Percentiles rank a stretch among this genome's conserved stretches.
Evolutionary conservation across 2,329 filamentous ascomycete species (phyloP).

Genomic region (Mycosphaerella sp.): DNA sequence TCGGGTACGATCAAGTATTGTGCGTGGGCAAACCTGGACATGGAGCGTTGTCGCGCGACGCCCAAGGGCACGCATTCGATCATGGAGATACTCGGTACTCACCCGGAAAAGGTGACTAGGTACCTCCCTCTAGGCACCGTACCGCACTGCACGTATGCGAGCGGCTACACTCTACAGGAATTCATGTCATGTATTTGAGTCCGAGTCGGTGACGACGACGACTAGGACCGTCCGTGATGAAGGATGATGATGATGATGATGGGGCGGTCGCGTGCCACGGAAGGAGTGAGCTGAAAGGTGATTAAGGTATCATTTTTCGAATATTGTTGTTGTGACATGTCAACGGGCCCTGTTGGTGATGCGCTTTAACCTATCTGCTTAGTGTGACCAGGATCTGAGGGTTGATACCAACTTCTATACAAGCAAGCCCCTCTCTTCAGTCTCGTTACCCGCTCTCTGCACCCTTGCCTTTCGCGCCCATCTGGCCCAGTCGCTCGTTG

Average conservation of each 20-base stretch:
- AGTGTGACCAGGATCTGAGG: not conserved
- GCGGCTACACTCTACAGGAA: not conserved
- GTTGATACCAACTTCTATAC: not conserved
- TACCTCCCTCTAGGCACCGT: no score
- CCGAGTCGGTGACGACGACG: not conserved
- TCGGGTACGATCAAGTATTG: constrained; percentile 1
- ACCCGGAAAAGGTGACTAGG: not conserved
- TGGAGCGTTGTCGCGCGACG: not conserved
- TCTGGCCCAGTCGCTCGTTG: constrained; percentile 4
- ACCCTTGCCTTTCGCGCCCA: not conserved
- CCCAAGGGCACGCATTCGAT: not conserved
- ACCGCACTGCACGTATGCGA: not conserved
- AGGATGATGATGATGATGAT: no score
- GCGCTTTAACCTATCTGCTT: not conserved
- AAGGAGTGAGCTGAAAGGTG: no score
- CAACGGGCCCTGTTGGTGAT: not conserved
- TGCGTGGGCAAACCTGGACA: constrained; percentile 10
- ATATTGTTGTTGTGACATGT: no score
- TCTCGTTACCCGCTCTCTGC: not conserved
- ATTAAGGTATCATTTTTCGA: no score
- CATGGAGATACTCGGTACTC: not conserved
- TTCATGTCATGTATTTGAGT: not conserved
- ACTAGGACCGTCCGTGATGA: not conserved
- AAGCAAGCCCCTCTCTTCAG: not conserved
- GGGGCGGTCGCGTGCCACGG: no score